Base-by-base conservation (phyloP, 2,329 filamentous ascomycete species). In the Graphium sp. region DNA sequence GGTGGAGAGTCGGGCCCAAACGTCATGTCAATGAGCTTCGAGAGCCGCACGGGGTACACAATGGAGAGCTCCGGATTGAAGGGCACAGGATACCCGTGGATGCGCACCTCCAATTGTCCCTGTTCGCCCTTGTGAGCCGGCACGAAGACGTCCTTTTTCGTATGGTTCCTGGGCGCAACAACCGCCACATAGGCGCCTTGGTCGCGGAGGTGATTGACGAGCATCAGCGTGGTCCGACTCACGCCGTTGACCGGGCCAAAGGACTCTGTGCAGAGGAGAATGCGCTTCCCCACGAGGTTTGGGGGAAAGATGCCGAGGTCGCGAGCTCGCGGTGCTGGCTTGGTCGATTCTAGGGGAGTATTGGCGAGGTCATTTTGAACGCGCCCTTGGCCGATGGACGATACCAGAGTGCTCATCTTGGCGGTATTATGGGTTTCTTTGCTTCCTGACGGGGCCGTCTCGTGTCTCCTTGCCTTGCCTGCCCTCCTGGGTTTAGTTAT, bases 161-260 rank as follows among this genome's bases (percentile, higher is more conserved):
- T 64, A 39, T 65, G 58, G 39, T 64, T 65, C 33, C 64, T 56
- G 11, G 74, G 74, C 22, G 75, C 73, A 19, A 78, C 73, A 5
- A 78, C 68, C 7, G 71, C 69, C 28, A 80, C 65, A 12, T 71
- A 58, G 8, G 64, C 72, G 13, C 70, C 74, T 38, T 79, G 54
- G n/a, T 53, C 53, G 32, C 71, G 63, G 13, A 80, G 54, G 37
- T 79, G 74, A 43, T 71, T 66, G 30, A 80, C 68, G 29, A 80
- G 60, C 56, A 72, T 77, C 39, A 73, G 54, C 0, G 75, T 80
- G 5, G 74, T 80, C 35, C 73, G 61, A 40, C 69, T 76, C 25
- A 80, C 74, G n/a, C 75, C 74, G 42, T 80, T 80, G 43, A 80
- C 70, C 0, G 74, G 74, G 4, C 74, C 74, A 33, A 78, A 74